Base-by-base conservation (phyloP, 805 yeast species). In the Ogataea minuta region DNA sequence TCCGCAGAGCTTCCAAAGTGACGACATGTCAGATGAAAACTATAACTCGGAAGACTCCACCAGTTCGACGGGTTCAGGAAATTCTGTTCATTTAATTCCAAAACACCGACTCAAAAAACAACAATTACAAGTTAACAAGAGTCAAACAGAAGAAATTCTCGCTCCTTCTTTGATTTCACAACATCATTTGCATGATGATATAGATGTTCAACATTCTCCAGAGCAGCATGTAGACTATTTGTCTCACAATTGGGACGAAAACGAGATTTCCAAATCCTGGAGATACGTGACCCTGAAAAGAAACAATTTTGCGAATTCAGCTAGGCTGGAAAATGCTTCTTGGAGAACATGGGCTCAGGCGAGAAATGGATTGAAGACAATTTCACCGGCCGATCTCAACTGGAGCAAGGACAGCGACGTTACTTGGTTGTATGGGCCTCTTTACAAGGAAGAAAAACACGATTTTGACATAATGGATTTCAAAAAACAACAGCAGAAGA, bases 311-410 rank as follows among this genome's bases (percentile, higher is more conserved):
- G 95, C 96, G n/a, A 60, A 62, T 67, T 78, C 79, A 49, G 95
- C 85, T 21, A 64, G 95, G 34, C 67, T 85, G 33, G 91, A 85
- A 58, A 85, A 85, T 54, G 95, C 96, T 10, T 75, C 87, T 21
- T 93, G 98, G 97, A 76, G 99, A 60, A 87, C 95, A 15, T 91
- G 98, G 98, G 90, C 96, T 9, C 93, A 91, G 63, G 76, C 93
- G 38, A 77, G 84, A 51, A 76, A 77, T 48, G 72, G 79, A 21
- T 64, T 82, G 37, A 65, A 71, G 47, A 93, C 99, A 0, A 86
- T 91, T 6, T 79, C 90, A 13, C 99, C 99, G 1, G 95, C 88
- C 54, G 75, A 77, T 25, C 85, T 93, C 32, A 91, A 93, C 62
- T 93, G 99, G 99, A 79, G 88, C 30, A 93, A 95, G 64, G 99